Evolutionary conservation across 129 eudicot species (phyloP).

Genomic region (Flaveria robusta): DNA sequence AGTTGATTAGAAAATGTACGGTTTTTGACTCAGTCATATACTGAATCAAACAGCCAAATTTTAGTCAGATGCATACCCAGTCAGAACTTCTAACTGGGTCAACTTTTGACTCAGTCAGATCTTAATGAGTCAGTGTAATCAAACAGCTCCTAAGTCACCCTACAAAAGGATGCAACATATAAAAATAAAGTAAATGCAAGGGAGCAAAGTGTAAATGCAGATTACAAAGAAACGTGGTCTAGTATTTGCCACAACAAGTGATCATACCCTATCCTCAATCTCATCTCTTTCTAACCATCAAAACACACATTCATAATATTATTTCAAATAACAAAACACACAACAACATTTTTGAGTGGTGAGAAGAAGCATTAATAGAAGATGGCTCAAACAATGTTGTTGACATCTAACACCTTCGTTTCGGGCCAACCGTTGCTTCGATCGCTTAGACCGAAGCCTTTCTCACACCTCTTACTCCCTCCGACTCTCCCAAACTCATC

Average conservation of each 20-base stretch:
- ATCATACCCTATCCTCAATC: constrained; percentile 42
- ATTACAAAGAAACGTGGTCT: constrained; percentile 39
- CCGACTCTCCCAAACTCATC: constrained; percentile 32
- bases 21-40: no score
- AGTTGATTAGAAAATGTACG: no score
- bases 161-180: constrained; percentile 9
- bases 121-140: no score
- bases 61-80: no score
- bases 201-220: constrained; percentile 27
- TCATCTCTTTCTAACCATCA: constrained; percentile 28
- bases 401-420: constrained; percentile 49
- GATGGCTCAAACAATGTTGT: constrained; percentile 87
- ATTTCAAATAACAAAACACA: constrained; percentile 6
- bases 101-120: no score
- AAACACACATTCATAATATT: constrained; percentile 12
- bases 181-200: constrained; percentile 5
- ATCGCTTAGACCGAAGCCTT: constrained; percentile 61
- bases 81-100: no score
- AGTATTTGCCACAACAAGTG: constrained; percentile 34
- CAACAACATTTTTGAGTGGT: not conserved
- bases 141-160: no score
- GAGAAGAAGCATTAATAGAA: constrained; percentile 14
- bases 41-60: no score
- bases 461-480: constrained; percentile 47
- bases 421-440: constrained; percentile 52